Conservation (phyloP, 2,329 filamentous ascomycete species). For the Cadophora luteo-olivacea region DNA sequence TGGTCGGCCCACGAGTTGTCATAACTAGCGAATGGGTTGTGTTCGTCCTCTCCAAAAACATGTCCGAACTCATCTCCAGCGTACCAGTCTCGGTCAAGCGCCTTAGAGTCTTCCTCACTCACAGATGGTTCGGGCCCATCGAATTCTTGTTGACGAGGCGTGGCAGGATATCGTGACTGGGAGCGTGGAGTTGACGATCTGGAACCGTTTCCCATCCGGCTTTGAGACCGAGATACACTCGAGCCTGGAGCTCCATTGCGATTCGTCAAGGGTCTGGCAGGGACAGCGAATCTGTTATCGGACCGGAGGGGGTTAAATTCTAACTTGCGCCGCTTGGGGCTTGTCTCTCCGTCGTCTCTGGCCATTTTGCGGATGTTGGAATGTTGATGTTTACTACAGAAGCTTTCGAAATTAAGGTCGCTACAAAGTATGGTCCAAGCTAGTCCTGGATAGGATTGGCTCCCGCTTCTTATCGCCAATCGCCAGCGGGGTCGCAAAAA, state of each 20-base stretch:
- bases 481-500: conserved; percentile 8
- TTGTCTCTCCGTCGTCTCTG: conserved; percentile 49
- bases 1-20: conserved; percentile 72
- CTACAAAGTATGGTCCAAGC: neutral
- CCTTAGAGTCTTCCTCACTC: conserved; percentile 72
- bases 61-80: conserved; percentile 84
- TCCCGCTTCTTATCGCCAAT: conserved; percentile 18
- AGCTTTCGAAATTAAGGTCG: neutral
- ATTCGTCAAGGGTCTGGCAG: conserved; percentile 36
- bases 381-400: neutral
- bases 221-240: conserved; percentile 49
- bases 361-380: conserved; percentile 43
- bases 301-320: conserved; percentile 61
- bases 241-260: conserved; percentile 42
- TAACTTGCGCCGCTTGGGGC: conserved; percentile 71
- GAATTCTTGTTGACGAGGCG: conserved; percentile 57
- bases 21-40: conserved; percentile 86
- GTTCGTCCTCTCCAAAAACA: conserved; percentile 87
- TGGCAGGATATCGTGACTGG: conserved; percentile 44
- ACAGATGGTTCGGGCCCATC: conserved; percentile 67
- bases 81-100: conserved; percentile 92
- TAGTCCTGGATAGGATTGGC: conserved; percentile 5
- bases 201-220: conserved; percentile 41
- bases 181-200: conserved; percentile 44
- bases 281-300: conserved; percentile 60